Evolutionary conservation across 306 rosid species (phyloP), one percentile per base, ranked within the genome.

Genomic region (Quercus aquifolioides): DNA sequence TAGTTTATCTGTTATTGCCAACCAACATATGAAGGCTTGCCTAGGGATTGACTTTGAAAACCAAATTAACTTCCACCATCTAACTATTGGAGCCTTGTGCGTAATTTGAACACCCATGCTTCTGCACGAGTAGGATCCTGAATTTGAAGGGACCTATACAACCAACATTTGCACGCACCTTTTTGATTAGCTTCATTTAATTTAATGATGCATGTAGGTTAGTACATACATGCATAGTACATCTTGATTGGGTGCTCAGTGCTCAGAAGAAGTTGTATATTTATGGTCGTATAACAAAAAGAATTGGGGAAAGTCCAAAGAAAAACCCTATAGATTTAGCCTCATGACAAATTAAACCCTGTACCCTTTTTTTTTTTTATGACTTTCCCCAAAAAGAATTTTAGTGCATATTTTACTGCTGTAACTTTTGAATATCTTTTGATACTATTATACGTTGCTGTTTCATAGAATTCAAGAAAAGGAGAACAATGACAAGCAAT

Each of bases 391-490:
- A 31, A 15, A 15, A 8, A 7, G 46, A 35, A 31, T 18, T 68
- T 19, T 35, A 18, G 52, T 19, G 52, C 52, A 35, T 75, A 68
- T 76, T 80, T 56, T 71, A 3, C 60, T 58, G 57, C 65, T 62
- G 55, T 20, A 23, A 76, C 62, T 79, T 65, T 76, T 78, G 21
- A 30, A 74, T 31, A 18, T 41, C 26, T 33, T 15, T 35, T 35
- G 73, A 77, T 57, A 23, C 43, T 67, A 15, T 71, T 19, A 68
- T 77, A 57, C 41, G 20, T 77, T 71, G 52, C 78, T 83, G 80
- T 86, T 85, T 75, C 80, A 69, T 77, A 95, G 99, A 95, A 80
- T 87, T 91, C 87, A 95, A 88, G 79, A 92, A 90, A 87, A 89
- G 87, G 49, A 93, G 90, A 84, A 55, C 80, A 21, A 77, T 76